Base-by-base conservation (phyloP, 495 filamentous ascomycete species). In the Apiosordaria backusii region DNA sequence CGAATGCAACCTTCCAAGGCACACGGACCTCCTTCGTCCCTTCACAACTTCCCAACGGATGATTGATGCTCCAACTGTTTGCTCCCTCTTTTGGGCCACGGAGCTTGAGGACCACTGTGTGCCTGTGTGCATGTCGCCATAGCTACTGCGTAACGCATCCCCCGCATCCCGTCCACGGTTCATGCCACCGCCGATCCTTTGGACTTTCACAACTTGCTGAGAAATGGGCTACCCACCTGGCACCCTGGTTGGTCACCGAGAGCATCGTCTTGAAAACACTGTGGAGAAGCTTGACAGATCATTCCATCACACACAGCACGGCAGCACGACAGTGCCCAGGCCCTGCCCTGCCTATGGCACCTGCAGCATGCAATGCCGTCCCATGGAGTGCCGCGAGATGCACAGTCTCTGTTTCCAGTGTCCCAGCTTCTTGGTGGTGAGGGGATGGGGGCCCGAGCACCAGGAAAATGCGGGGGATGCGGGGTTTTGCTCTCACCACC, bases 351-450 rank as follows among this genome's bases (percentile, higher is more conserved):
- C 6, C 10, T 22, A 61, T 45, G 27, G 57, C 57, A 59, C 57
- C 57, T 61, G 59, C 59, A 61, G 59, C 59, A 35, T 61, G 59
- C 16, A 61, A 35, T 61, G 59, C 59, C 59, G 26, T 61, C 23
- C 59, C 58, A n/a, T n/a, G n/a, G n/a, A 4, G 22, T 26, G 22
- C 16, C 58, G 25, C 9, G 13, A 26, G 21, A 25, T 60, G 58
- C 58, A 60, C 25, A 27, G n/a, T 59, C 21, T 59, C 5, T 27
- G 6, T 59, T 23, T 22, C 18, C 23, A 4, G 19, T 25, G 18
- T 19, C 25, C 27, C 19, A 29, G 5, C 16, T 21, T n/a, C 26
- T 61, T 61, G 59, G 59, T 61, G 59, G 59, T 61, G 59, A 61
- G 59, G 59, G 25, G 57, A 59, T 23, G 7, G 59, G 18, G 59